Conservation (phyloP, 805 yeast genomes). For the Kazachstania taianensis region DNA sequence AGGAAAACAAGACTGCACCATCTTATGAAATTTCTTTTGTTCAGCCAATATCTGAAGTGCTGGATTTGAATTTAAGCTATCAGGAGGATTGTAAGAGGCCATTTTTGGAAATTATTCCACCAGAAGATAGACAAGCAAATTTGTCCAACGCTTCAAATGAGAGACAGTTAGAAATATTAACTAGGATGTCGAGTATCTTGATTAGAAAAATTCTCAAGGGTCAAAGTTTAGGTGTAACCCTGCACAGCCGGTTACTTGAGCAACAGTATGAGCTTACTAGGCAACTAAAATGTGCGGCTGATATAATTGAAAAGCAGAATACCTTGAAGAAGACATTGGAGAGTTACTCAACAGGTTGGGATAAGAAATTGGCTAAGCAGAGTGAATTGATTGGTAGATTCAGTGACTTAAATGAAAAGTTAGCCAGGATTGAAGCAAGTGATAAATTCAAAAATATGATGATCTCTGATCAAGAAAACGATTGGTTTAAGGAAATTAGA, state of each 20-base stretch:
- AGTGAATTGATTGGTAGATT: slow-evolving; percentile 25
- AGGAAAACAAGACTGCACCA: not conserved
- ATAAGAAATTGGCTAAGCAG: slow-evolving; percentile 27
- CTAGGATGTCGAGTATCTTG: slow-evolving; percentile 17
- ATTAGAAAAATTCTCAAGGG: slow-evolving; percentile 16
- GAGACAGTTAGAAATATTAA: slow-evolving; percentile 18
- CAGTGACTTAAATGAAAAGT: slow-evolving; percentile 19
- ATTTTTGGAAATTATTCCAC: slow-evolving; percentile 12
- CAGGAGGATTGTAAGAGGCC: slow-evolving; percentile 11
- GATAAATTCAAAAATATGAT: slow-evolving; percentile 20
- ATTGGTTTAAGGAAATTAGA: slow-evolving; percentile 38
- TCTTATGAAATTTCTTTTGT: slow-evolving; percentile 9
- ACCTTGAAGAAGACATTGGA: slow-evolving; percentile 10
- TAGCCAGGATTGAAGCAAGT: slow-evolving; percentile 16
- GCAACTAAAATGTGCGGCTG: slow-evolving; percentile 29
- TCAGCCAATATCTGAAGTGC: slow-evolving; percentile 19
- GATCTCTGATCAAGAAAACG: slow-evolving; percentile 33
- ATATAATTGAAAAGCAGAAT: slow-evolving; percentile 14
- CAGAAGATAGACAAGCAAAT: slow-evolving; percentile 15
- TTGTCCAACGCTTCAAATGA: slow-evolving; percentile 20
- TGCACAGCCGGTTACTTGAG: slow-evolving; percentile 30
- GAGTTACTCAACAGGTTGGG: slow-evolving; percentile 11
- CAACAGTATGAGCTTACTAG: slow-evolving; percentile 35
- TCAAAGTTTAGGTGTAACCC: slow-evolving; percentile 27
- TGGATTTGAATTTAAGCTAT: slow-evolving; percentile 10